Evolutionary conservation across 805 yeast species (phyloP), one percentile per base, ranked within the genome.

Genomic region (Kodamaea fukazawae): DNA sequence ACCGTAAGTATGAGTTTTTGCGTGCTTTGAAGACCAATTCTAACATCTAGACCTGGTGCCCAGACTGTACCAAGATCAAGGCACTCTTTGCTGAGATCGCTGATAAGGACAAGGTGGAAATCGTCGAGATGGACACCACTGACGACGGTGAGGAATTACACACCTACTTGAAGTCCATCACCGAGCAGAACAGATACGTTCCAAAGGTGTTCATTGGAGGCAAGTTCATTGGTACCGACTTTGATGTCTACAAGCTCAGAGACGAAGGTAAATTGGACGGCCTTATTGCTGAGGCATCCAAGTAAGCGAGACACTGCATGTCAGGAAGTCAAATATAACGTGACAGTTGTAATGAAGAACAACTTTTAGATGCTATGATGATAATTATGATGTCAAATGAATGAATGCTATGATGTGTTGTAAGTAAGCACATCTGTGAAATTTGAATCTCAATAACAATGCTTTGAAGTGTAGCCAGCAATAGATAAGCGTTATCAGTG

Each of bases 191-290:
- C 28, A 32, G 35, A 32, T 32, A 20, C 27, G 35, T 32, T 15
- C 35, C 35, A n/a, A 32, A 32, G 28, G 35, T 32, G 6, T 32
- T 32, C 11, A 32, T 32, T 32, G 35, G 35, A 7, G 35, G 35
- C 3, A 32, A 32, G 35, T 32, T 32, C 23, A 22, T 32, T 12
- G 35, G 35, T n/a, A 32, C 28, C 20, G 28, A 32, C 14, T 18
- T 27, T n/a, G 28, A 32, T n/a, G 35, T 32, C 11, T 4, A 20
- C 28, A 32, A 32, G 9, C 13, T 32, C 11, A 10, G 20, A 4
- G 35, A 32, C 3, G 35, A 32, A 12, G 35, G 35, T 20, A 32
- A 32, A 12, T 32, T 32, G 17, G 17, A 20, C 25, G 15, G 20
- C 8, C 35, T 32, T 12, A 32, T 32, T 32, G 35, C 16, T 20